Base-by-base conservation (phyloP, 768 basidiomycete species). In the Rhizopogon vinicolor region DNA sequence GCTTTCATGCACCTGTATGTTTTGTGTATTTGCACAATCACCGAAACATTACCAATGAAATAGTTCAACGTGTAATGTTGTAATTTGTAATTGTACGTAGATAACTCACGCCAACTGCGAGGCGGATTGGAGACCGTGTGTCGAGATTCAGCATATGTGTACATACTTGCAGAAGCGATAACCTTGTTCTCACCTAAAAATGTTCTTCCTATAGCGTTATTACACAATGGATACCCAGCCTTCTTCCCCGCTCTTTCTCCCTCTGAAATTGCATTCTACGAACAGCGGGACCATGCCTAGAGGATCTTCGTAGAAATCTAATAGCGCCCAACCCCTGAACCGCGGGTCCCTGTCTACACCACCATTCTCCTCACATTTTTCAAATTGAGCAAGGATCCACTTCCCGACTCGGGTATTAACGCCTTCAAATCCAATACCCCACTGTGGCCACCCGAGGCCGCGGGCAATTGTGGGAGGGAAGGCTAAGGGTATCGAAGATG, bases 341-440 rank as follows among this genome's bases (percentile, higher is more conserved):
- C 79, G 71, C 14, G 78, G 75, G 51, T 56, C 59, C 13, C 16
- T 56, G 44, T 57, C 49, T 31, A 44, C 48, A 3, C 37, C 42
- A 52, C 44, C 19, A 7, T 16, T n/a, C 25, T 53, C 44, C 40
- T 13, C 3, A 6, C 33, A 51, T 1, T 49, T 42, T 35, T 56
- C 56, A 28, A 93, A 68, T 56, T 73, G 69, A 40, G 81, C 78
- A 43, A 93, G 64, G 18, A 93, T 65, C 88, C 91, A 96, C 52
- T 71, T 73, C 3, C 80, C 85, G 3, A 92, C 72, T n/a, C 86
- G 78, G 22, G 75, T 76, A 64, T 98, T 98, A 41, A 94, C 85
- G 2, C 94, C 94, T 65, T 91, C 85, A n/a, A 93, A 75, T 5
- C 93, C 93, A 7, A 93, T 63, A 2, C 87, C 86, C 71, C 79